Conservation (phyloP, 129 eudicot genomes). For the Flaveria sonorensis region DNA sequence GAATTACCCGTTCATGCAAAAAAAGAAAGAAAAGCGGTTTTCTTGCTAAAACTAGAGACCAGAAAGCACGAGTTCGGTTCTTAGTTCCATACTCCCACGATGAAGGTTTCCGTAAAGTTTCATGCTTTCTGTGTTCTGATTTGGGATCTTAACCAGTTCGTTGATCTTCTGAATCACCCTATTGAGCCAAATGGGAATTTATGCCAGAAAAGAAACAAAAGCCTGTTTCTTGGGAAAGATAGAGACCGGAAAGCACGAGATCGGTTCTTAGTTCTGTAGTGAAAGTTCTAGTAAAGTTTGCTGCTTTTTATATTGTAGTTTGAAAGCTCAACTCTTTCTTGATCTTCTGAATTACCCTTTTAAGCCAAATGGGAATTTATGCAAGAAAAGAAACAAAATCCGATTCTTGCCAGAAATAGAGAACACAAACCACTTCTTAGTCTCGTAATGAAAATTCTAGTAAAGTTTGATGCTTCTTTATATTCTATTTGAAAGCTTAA, state of each 20-base stretch:
- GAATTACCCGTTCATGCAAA: not conserved
- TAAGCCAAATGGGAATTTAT: conserved; percentile 9
- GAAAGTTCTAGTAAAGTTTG: not conserved
- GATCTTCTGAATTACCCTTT: conserved; percentile 18
- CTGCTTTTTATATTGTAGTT: conserved; percentile 2
- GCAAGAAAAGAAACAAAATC: conserved; percentile 25
- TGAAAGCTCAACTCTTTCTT: not conserved
- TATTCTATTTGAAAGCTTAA: too few relatives aligned
- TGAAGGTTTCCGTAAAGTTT: conserved; percentile 27
- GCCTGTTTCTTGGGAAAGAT: conserved; percentile 14
- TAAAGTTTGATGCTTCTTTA: not conserved
- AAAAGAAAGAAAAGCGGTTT: not conserved
- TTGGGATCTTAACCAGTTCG: not conserved
- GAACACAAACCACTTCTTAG: not conserved
- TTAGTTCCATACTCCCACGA: conserved; percentile 22
- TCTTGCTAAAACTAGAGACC: not conserved
- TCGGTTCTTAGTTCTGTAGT: not conserved
- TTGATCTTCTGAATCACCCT: conserved; percentile 17
- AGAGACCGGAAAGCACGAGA: not conserved
- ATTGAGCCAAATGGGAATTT: conserved; percentile 14
- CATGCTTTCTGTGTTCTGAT: conserved; percentile 17
- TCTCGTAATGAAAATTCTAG: not conserved
- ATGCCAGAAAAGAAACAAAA: conserved; percentile 25
- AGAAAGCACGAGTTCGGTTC: conserved; percentile 22
- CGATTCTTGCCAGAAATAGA: conserved; percentile 6